Conservation (phyloP, 2,329 filamentous ascomycete genomes). For the Xylaria hypoxylon region DNA sequence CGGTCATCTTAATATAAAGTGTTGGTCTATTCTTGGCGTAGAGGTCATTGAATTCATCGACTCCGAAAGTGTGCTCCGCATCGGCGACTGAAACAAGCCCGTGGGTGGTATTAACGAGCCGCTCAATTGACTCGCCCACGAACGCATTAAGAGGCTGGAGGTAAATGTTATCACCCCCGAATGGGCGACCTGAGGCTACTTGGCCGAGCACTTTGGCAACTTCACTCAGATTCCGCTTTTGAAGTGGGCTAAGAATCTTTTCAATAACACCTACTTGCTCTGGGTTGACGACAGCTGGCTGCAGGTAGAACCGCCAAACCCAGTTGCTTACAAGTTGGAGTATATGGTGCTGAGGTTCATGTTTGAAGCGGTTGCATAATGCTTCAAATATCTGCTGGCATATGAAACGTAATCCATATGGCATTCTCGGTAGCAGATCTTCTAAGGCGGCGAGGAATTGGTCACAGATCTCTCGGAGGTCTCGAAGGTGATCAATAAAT, state of each 20-base stretch:
- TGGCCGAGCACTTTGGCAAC: constrained; percentile 93
- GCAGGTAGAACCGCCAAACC: constrained; percentile 94
- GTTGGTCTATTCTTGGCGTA: constrained; percentile 97
- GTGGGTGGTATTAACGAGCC: constrained; percentile 79
- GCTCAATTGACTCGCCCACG: constrained; percentile 83
- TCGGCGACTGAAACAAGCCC: constrained; percentile 85
- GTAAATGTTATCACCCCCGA: constrained; percentile 95
- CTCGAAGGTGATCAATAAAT: constrained; percentile 94
- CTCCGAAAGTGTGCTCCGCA: constrained; percentile 93
- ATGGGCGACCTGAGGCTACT: constrained; percentile 86
- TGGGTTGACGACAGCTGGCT: constrained; percentile 87
- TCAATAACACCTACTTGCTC: constrained; percentile 95
- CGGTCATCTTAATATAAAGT: constrained; percentile 98
- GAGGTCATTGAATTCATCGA: constrained; percentile 98
- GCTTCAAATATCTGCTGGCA: constrained; percentile 86
- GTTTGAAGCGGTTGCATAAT: constrained; percentile 80
- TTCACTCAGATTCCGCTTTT: constrained; percentile 91
- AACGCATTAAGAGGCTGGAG: constrained; percentile 95
- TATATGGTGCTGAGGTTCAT: constrained; percentile 80
- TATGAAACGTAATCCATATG: constrained; percentile 90
- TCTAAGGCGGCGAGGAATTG: constrained; percentile 87
- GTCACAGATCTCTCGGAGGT: constrained; percentile 93
- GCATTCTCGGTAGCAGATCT: constrained; percentile 86
- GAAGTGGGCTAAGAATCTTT: constrained; percentile 85
- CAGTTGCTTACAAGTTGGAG: constrained; percentile 89